Percentiles rank a stretch among this genome's conserved stretches.
phyloP scores from a whole-genome alignment of 1,284 basidiomycete species.

The Ceratobasidium sp. region DNA sequence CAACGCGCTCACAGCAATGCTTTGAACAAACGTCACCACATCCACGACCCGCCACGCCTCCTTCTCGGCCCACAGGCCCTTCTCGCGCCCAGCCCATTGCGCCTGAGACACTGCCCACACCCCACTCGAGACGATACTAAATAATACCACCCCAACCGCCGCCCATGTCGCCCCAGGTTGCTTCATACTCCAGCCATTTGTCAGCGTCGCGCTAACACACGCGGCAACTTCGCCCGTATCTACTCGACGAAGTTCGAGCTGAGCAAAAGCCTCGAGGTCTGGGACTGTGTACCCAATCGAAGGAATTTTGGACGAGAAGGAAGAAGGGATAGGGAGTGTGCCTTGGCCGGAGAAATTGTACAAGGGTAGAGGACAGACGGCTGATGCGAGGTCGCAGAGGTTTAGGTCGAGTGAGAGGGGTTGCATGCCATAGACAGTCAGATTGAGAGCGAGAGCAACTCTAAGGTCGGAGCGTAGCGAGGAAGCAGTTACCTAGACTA shows the following conservation, averaged over 20 bases:
- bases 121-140: constrained; percentile 63
- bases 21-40: constrained; percentile 85
- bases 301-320: constrained; percentile 71
- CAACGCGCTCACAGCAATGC: constrained; percentile 81
- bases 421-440: constrained; percentile 86
- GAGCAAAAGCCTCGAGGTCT: constrained; percentile 91
- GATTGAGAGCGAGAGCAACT: constrained; percentile 81
- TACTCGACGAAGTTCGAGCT: constrained; percentile 80
- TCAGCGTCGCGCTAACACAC: constrained; percentile 91
- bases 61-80: constrained; percentile 37
- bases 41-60: constrained; percentile 73
- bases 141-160: constrained; percentile 51
- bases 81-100: not conserved
- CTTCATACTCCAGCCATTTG: constrained; percentile 89
- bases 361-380: constrained; percentile 88
- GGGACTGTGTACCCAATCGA: constrained; percentile 89
- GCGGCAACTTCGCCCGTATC: constrained; percentile 80
- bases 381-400: constrained; percentile 77
- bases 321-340: constrained; percentile 77
- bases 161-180: constrained; percentile 67
- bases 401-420: constrained; percentile 77
- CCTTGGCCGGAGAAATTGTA: constrained; percentile 87
- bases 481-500: constrained; percentile 54
- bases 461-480: constrained; percentile 73
- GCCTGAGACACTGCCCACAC: constrained; percentile 32